These are phyloP conservation scores for Ceratobasidium theobromae DNA, from an alignment of 1,284 basidiomycete genomes.

Conservation along the genomic window DNA sequence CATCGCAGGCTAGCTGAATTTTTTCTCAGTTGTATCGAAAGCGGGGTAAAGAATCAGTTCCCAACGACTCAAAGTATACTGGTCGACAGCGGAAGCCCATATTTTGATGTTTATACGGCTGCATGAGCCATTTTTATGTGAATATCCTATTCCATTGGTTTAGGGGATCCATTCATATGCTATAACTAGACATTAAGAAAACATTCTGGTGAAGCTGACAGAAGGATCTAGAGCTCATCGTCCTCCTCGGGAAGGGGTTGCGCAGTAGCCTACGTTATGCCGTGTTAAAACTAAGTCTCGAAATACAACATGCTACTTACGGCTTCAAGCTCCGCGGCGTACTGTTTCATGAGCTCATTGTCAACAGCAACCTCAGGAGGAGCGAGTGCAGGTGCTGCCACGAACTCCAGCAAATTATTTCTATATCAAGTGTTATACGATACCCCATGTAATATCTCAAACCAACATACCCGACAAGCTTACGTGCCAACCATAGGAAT, in stretches of 20 bases:
- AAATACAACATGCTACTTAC: slow-evolving; percentile 39
- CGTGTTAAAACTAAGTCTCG: not conserved
- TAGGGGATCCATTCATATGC: slow-evolving; percentile 25
- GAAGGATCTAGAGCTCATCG: slow-evolving; percentile 42
- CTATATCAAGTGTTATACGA: slow-evolving; percentile 47
- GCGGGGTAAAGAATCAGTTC: slow-evolving; percentile 77
- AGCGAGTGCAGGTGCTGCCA: slow-evolving; percentile 92
- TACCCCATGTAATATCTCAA: not conserved
- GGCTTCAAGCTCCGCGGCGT: slow-evolving; percentile 74
- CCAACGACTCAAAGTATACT: slow-evolving; percentile 78
- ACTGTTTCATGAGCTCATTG: slow-evolving; percentile 76
- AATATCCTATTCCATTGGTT: not conserved
- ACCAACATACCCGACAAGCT: slow-evolving; percentile 86
- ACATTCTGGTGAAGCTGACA: not conserved
- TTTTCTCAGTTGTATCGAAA: slow-evolving; percentile 68
- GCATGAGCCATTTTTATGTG: not conserved
- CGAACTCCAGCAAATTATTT: slow-evolving; percentile 89
- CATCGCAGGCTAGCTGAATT: not conserved
- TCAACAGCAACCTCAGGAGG: slow-evolving; percentile 94
- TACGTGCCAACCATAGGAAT: slow-evolving; percentile 99
- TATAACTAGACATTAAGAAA: slow-evolving; percentile 21
- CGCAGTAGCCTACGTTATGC: slow-evolving; percentile 45
- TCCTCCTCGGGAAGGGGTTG: slow-evolving; percentile 55
- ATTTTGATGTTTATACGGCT: slow-evolving; percentile 64
- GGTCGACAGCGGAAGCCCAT: slow-evolving; percentile 68